Evolutionary conservation across 2,329 filamentous ascomycete species (phyloP).

Genomic region (Bipolaris oryzae): DNA sequence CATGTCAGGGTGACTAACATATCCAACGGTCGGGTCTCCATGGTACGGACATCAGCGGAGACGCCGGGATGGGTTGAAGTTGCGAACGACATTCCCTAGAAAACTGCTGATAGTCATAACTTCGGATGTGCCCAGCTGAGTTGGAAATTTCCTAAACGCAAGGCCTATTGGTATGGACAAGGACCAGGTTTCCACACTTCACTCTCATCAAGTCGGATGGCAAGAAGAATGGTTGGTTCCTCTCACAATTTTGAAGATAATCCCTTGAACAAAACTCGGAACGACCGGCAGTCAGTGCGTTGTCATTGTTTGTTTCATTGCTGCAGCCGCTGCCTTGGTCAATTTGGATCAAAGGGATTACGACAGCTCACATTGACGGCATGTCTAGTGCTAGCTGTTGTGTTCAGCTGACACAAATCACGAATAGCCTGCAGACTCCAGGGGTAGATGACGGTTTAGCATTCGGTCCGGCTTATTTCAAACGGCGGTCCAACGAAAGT

Average conservation of each 20-base stretch:
- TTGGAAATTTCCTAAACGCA: background rate
- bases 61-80: background rate
- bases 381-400: conserved; percentile 32
- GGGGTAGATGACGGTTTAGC: conserved; percentile 24
- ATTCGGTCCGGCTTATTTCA: conserved; percentile 4
- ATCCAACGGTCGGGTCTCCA: conserved; percentile 2
- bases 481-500: conserved; percentile 19
- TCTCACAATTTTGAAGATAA: background rate
- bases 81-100: background rate
- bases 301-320: conserved; percentile 17
- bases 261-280: conserved; percentile 2
- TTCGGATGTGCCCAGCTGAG: background rate
- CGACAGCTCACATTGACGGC: conserved; percentile 31
- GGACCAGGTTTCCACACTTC: background rate
- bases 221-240: background rate
- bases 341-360: conserved; percentile 24
- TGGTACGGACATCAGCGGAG: background rate
- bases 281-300: conserved; percentile 14
- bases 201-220: background rate
- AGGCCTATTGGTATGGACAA: background rate
- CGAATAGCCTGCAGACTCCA: conserved; percentile 40
- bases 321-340: conserved; percentile 15
- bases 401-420: conserved; percentile 44
- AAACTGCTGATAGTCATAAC: background rate
- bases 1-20: conserved; percentile 14